A percentile compares a stretch with the other conserved stretches of the same genome.
Conservation (phyloP, 352 stramenopile genomes). For the Phytophthora agathidicida region DNA sequence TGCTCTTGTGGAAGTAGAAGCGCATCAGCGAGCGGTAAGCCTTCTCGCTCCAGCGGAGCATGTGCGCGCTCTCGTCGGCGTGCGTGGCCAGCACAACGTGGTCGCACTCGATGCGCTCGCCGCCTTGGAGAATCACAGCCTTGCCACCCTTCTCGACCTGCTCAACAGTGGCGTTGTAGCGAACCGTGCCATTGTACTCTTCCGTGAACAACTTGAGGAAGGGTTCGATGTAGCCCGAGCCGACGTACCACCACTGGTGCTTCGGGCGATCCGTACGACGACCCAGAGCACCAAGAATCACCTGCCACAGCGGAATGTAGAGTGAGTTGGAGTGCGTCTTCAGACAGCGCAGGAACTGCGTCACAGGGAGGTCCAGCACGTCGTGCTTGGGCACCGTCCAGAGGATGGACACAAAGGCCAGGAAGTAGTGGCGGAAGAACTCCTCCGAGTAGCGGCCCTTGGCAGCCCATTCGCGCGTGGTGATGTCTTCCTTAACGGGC, state of each 20-base stretch:
- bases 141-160: slow-evolving; percentile 81
- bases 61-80: slow-evolving; percentile 75
- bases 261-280: slow-evolving; percentile 80
- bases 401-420: slow-evolving; percentile 86
- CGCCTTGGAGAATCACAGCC: slow-evolving; percentile 69
- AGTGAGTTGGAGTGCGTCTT: slow-evolving; percentile 89
- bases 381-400: slow-evolving; percentile 88
- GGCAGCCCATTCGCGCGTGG: slow-evolving; percentile 78
- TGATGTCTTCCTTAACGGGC: slow-evolving; percentile 76
- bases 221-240: slow-evolving; percentile 82
- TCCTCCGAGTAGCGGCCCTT: slow-evolving; percentile 77
- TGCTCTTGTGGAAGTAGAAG: slow-evolving; percentile 88
- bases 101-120: slow-evolving; percentile 84
- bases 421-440: slow-evolving; percentile 90
- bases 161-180: slow-evolving; percentile 75
- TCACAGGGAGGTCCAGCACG: slow-evolving; percentile 81
- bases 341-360: slow-evolving; percentile 87
- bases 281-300: slow-evolving; percentile 75
- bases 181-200: slow-evolving; percentile 78
- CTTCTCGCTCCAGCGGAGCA: slow-evolving; percentile 75
- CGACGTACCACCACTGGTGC: slow-evolving; percentile 88
- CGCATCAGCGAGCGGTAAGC: slow-evolving; percentile 76
- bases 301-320: slow-evolving; percentile 88
- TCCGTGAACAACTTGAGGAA: slow-evolving; percentile 89
- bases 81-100: slow-evolving; percentile 86